Evolutionary conservation across 2,329 filamentous ascomycete genomes (phyloP).

Genomic region (Paramyrothecium sp.): DNA sequence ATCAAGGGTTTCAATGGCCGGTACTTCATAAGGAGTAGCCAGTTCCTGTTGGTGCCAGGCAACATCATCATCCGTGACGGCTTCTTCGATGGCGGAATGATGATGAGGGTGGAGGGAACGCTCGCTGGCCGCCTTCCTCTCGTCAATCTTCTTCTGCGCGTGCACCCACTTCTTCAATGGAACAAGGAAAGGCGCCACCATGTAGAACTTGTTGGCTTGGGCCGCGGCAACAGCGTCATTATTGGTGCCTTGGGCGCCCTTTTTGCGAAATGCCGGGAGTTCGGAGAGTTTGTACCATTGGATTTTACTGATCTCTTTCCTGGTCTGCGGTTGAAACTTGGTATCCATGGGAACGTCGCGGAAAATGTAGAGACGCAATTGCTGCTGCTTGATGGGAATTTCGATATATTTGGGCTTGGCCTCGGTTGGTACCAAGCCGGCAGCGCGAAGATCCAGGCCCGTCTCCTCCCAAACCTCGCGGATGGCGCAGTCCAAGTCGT

Average conservation of each 20-base stretch:
- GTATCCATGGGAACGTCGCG: conserved; percentile 84
- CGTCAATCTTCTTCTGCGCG: conserved; percentile 76
- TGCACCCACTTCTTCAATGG: conserved; percentile 87
- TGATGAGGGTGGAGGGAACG: conserved; percentile 41
- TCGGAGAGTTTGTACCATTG: conserved; percentile 91
- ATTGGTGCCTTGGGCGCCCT: conserved; percentile 50
- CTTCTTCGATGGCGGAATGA: conserved; percentile 47
- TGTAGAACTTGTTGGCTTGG: conserved; percentile 90
- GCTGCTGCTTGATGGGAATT: conserved; percentile 86
- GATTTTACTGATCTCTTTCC: conserved; percentile 98
- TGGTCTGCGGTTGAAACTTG: conserved; percentile 81
- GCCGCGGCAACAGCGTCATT: conserved; percentile 54
- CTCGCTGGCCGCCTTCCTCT: conserved; percentile 39
- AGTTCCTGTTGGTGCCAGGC: conserved; percentile 39
- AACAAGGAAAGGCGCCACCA: conserved; percentile 91
- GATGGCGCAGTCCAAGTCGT: conserved; percentile 88
- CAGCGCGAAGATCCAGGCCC: conserved; percentile 75
- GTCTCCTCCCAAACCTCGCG: conserved; percentile 97
- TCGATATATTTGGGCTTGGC: conserved; percentile 80
- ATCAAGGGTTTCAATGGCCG: conserved; percentile 44
- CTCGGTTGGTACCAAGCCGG: conserved; percentile 72
- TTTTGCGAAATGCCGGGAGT: conserved; percentile 78
- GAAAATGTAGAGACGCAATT: conserved; percentile 90
- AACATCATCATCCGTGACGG: conserved; percentile 60
- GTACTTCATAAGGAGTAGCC: conserved; percentile 28